Percentiles rank a stretch among this genome's conserved stretches.
phyloP scores from a whole-genome alignment of 108 stramenopile genomes.

The Nitzschia palea region DNA sequence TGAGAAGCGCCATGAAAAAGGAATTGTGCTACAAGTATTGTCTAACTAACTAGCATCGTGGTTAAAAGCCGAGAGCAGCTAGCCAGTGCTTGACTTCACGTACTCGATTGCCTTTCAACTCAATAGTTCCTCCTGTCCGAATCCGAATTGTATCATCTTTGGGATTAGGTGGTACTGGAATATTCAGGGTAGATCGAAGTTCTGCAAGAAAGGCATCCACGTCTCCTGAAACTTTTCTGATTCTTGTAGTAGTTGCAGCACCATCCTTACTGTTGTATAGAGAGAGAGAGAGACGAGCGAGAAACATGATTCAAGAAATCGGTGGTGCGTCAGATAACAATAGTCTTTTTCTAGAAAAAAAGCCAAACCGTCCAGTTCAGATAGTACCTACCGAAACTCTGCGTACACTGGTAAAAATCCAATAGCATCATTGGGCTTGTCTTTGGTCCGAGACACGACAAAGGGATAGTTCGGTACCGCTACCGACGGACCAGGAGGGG shows the following conservation, averaged over 20 bases:
- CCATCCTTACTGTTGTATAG: slow-evolving; percentile 57
- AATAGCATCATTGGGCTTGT: slow-evolving; percentile 71
- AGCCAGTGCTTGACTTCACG: slow-evolving; percentile 76
- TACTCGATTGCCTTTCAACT: slow-evolving; percentile 78
- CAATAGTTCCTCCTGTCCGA: slow-evolving; percentile 80
- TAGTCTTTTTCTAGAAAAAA: background rate
- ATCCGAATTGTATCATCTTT: slow-evolving; percentile 58
- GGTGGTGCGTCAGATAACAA: background rate
- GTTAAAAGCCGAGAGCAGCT: slow-evolving; percentile 86
- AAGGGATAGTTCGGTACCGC: slow-evolving; percentile 74
- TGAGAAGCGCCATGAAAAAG: too few relatives aligned
- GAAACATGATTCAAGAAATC: background rate
- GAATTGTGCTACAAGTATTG: too few relatives aligned
- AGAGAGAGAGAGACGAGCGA: background rate
- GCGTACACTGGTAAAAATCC: slow-evolving; percentile 87
- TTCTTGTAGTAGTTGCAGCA: slow-evolving; percentile 72
- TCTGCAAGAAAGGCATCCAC: slow-evolving; percentile 64
- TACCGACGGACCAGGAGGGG: slow-evolving; percentile 56
- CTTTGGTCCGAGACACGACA: slow-evolving; percentile 57
- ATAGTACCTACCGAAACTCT: slow-evolving; percentile 78
- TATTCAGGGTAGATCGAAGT: slow-evolving; percentile 60
- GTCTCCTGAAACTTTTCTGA: slow-evolving; percentile 78
- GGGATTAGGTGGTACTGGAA: slow-evolving; percentile 47
- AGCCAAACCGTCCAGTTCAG: slow-evolving; percentile 27
- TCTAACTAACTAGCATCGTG: too few relatives aligned